These are phyloP conservation scores for Cyclotella baltica DNA, from an alignment of 108 stramenopile genomes.

Conservation along the genomic window DNA sequence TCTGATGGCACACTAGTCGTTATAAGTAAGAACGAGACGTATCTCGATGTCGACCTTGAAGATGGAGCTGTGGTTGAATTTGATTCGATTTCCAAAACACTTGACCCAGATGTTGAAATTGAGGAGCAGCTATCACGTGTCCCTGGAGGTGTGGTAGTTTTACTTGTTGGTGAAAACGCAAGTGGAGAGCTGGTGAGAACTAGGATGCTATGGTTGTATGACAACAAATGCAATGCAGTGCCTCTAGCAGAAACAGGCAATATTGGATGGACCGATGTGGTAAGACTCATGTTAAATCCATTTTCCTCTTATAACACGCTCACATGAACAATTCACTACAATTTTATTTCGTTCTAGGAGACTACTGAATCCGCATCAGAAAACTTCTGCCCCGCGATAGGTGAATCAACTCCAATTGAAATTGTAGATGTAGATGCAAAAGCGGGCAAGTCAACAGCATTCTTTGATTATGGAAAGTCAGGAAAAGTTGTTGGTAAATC, in stretches of 20 bases:
- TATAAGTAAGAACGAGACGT: conserved; percentile 9
- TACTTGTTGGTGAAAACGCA: conserved; percentile 13
- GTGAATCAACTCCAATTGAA: background rate
- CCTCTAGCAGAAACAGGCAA: background rate
- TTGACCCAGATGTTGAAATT: conserved; percentile 6
- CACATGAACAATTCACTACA: too few species aligned
- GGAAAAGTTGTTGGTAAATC: background rate
- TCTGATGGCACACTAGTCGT: background rate
- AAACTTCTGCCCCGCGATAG: background rate
- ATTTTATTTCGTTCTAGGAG: background rate
- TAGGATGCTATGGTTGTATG: conserved; percentile 14
- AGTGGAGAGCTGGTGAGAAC: conserved; percentile 5
- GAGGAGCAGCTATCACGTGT: background rate
- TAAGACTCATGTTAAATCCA: background rate
- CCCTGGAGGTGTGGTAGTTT: conserved; percentile 15
- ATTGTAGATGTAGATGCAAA: background rate
- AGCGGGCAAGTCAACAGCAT: background rate
- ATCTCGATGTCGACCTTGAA: background rate
- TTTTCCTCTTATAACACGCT: background rate
- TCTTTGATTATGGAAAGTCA: background rate
- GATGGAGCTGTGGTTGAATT: conserved; percentile 8
- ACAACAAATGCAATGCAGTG: background rate
- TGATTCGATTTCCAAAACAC: conserved; percentile 1
- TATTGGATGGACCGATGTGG: conserved; percentile 12
- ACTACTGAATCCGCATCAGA: background rate